Conservation (phyloP, 2,329 filamentous ascomycete species). For the Penicillium aurantiogriseum region DNA sequence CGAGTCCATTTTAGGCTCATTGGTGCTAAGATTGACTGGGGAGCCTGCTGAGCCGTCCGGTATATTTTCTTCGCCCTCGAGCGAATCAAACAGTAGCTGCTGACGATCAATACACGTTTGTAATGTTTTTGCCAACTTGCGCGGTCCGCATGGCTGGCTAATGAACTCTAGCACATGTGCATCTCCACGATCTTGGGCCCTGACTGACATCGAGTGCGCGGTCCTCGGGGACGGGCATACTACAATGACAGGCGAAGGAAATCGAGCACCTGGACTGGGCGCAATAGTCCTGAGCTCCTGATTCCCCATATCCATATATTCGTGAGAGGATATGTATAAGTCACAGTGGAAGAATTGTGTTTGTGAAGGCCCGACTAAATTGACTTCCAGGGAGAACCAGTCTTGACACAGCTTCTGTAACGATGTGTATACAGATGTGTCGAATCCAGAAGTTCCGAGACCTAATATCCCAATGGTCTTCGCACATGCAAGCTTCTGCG, state of each 20-base stretch:
- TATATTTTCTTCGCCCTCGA: neutral
- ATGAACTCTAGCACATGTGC: slow-evolving; percentile 31
- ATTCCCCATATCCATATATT: slow-evolving; percentile 17
- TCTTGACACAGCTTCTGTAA: slow-evolving; percentile 20
- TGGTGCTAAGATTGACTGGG: neutral
- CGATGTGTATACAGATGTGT: slow-evolving; percentile 15
- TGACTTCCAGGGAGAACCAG: slow-evolving; percentile 19
- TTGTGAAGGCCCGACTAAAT: neutral
- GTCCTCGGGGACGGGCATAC: slow-evolving; percentile 23
- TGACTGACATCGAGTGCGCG: slow-evolving; percentile 19
- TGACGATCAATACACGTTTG: slow-evolving; percentile 16
- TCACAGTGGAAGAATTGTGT: slow-evolving; percentile 15
- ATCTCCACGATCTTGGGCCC: neutral
- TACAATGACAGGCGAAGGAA: slow-evolving; percentile 25
- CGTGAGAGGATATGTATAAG: slow-evolving; percentile 22
- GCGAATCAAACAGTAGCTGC: neutral
- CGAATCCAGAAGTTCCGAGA: slow-evolving; percentile 9
- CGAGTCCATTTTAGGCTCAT: neutral
- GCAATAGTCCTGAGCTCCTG: neutral
- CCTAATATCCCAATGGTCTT: slow-evolving; percentile 25
- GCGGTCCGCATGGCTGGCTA: slow-evolving; percentile 33
- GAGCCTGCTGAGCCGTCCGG: neutral
- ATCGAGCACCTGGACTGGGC: neutral
- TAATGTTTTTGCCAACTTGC: slow-evolving; percentile 31
- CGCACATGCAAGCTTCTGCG: neutral